Evolutionary conservation across 2,329 filamentous ascomycete genomes (phyloP), one percentile per base, ranked within the genome.

Genomic region (Ophiocordyceps robertsii): DNA sequence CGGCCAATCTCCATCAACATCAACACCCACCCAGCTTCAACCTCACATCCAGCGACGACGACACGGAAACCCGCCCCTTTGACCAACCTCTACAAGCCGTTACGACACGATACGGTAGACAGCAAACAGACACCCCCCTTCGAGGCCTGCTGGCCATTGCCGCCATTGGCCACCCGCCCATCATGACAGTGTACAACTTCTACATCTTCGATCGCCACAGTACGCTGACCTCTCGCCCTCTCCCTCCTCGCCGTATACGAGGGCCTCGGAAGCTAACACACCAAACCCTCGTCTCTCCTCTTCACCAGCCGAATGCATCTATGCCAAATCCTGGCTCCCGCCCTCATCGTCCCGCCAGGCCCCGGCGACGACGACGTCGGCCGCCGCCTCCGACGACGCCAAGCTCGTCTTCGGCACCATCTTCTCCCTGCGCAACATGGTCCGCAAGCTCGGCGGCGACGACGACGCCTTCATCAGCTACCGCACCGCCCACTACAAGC

Each of bases 141-240:
- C 24, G 24, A 27, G 24, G 24, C 24, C 24, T 27, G 6, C 9
- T 10, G 14, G 9, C 14, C 33, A 10, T 17, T 14, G 33, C 16
- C 33, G 6, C 10, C 33, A 14, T 17, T 10, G 29, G 16, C 21
- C 46, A 35, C 51, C 42, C 46, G 36, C 51, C 42, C 61, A 69
- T 53, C 58, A 96, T 98, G 92, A 81, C 84, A 47, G 84, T 96
- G 63, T 96, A 93, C 68, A 89, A 88, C 46, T 95, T 98, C 67
- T 95, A 95, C 72, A 95, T 98, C 60, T 98, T 98, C 62, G 92
- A 98, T 68, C 83, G 92, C 51, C 92, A 98, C 66, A 95, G 92
- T 95, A 73, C 59, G 76, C 57, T 39, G 6, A 32, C 37, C 33
- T 14, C 40, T n/a, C n/a, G n/a, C n/a, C n/a, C n/a, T 36, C 21